Percentiles rank a stretch among this genome's conserved stretches.
These are phyloP conservation scores for Termitomyces sp. DNA, from an alignment of 768 basidiomycete genomes.

Conservation along the genomic window DNA sequence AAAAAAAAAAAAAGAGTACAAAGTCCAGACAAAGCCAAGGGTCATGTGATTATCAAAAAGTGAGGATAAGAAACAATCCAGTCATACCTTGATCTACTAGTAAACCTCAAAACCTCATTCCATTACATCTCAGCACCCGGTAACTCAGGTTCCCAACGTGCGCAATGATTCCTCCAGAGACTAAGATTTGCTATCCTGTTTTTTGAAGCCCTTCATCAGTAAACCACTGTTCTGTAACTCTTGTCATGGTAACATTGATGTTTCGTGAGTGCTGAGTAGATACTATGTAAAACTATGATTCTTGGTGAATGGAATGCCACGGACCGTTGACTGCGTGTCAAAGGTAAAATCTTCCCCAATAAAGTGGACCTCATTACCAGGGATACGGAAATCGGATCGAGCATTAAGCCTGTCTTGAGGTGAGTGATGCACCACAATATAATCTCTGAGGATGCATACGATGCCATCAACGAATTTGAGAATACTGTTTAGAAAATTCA, in stretches of 20 bases:
- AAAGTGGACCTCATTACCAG: conserved; percentile 10
- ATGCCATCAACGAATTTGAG: conserved; percentile 11
- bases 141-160: not conserved
- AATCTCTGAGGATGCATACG: not conserved
- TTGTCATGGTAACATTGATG: not conserved
- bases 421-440: not conserved
- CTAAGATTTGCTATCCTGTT: not conserved
- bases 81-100: too few species aligned
- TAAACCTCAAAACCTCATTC: too few species aligned
- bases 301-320: not conserved
- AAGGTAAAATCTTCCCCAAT: not conserved
- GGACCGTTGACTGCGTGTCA: not conserved
- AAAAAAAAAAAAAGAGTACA: too few species aligned
- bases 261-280: not conserved
- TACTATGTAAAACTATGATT: not conserved
- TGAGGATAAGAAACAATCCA: too few species aligned
- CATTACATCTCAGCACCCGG: too few species aligned
- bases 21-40: too few species aligned
- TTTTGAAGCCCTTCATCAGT: not conserved
- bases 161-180: not conserved
- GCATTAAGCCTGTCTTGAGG: conserved; percentile 8
- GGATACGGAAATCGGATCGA: conserved; percentile 14
- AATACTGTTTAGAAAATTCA: conserved; percentile 4
- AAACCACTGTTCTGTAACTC: not conserved
- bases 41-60: too few species aligned